Conservation (phyloP, 2,329 filamentous ascomycete genomes). For the Boeremia lycopersici region DNA sequence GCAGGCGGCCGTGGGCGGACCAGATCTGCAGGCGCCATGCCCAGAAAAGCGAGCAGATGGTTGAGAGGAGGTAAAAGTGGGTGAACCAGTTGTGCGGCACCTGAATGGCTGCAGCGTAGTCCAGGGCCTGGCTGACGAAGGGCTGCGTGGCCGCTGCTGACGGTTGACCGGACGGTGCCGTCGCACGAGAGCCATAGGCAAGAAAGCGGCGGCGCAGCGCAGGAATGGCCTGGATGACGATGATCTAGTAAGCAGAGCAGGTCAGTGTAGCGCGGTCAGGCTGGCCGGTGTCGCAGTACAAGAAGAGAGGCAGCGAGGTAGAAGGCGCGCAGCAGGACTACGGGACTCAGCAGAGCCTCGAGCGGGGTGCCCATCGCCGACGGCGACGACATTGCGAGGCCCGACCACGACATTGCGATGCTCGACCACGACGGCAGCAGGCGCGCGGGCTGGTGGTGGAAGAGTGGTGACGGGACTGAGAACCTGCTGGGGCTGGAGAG, state of each 20-base stretch:
- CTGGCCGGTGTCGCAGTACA: slow-evolving; percentile 43
- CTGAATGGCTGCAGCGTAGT: slow-evolving; percentile 59
- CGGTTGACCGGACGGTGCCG: slow-evolving; percentile 14
- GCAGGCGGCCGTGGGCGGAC: slow-evolving; percentile 59
- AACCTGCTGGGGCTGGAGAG: not conserved
- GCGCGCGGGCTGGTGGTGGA: slow-evolving; percentile 19
- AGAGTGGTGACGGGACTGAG: slow-evolving; percentile 16
- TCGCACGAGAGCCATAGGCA: slow-evolving; percentile 63
- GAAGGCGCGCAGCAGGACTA: slow-evolving; percentile 41
- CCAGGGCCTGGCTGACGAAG: slow-evolving; percentile 47
- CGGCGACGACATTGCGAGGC: not conserved
- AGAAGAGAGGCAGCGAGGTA: slow-evolving; percentile 48
- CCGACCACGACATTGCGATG: not conserved
- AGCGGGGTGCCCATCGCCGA: slow-evolving; percentile 8
- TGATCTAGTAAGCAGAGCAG: slow-evolving; percentile 49
- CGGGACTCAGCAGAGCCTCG: slow-evolving; percentile 22
- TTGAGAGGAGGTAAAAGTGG: slow-evolving; percentile 81
- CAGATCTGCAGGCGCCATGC: slow-evolving; percentile 63
- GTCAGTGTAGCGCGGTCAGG: slow-evolving; percentile 32
- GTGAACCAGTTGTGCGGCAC: slow-evolving; percentile 90
- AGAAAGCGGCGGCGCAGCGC: slow-evolving; percentile 62
- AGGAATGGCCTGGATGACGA: slow-evolving; percentile 59
- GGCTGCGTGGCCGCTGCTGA: slow-evolving; percentile 9
- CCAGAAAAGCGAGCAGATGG: slow-evolving; percentile 77
- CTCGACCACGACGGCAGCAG: not conserved